Base-by-base conservation (phyloP, 345 rosid genomes). In the Salix purpurea region DNA sequence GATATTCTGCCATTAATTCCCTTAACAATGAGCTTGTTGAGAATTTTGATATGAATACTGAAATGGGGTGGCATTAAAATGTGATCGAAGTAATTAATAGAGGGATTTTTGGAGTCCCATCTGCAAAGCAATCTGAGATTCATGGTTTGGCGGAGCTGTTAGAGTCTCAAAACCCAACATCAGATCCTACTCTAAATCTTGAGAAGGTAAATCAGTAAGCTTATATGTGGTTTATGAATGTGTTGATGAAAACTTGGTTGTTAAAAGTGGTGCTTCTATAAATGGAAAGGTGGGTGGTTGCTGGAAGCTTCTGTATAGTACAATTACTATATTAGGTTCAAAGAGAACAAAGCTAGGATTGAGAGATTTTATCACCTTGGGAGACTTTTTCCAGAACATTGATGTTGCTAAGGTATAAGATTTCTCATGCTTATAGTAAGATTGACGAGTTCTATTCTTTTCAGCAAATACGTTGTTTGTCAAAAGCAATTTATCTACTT, bases 341-440 rank as follows among this genome's bases (percentile, higher is more conserved):
- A 93, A 90, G 72, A 78, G 97, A 83, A 95, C 97, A 34, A 93
- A 93, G 82, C 84, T 92, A 39, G 97, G 97, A 67, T 84, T 95
- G 82, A 88, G 99, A 74, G 91, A 87, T 83, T 91, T 95, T 79
- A 90, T 95, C 83, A 81, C 85, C 48, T 86, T 91, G 74, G 97
- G 94, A 4, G 97, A 91, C 28, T 84, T 93, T 78, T 84, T 85
- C 56, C 97, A 93, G 86, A 84, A 65, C n/a, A 88, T 93, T 74
- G 94, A 89, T 81, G 84, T 90, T 83, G 76, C 86, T 73, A 81
- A 91, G 95, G 97, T 94, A 85, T 36, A 16, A 37, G 50, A 60
- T 23, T 79, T 24, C 50, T 67, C 37, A 1, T 65, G 46, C 18
- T 23, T 28, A 18, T 15, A 10, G 5, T 15, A 52, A 36, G 4